phyloP scores from a whole-genome alignment of 257 asterid genomes.

The Solanum pimpinellifolium region DNA sequence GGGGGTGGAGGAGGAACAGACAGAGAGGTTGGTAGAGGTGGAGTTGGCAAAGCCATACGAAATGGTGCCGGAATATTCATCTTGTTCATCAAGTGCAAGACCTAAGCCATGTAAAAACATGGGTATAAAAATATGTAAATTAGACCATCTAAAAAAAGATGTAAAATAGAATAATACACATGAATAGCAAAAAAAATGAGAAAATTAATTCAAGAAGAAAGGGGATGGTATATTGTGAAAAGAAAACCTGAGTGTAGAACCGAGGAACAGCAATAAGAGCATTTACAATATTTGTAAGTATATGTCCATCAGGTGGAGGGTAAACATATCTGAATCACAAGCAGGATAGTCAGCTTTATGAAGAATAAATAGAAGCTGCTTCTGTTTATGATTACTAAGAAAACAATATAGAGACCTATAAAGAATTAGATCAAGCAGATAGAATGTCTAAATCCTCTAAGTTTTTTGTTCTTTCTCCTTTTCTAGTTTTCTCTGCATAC shows the following conservation, averaged over 20 bases:
- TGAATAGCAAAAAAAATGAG: neutral
- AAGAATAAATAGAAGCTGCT: neutral
- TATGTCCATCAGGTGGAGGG: conserved; percentile 93
- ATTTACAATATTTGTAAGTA: conserved; percentile 82
- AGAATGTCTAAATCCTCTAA: neutral
- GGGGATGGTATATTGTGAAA: neutral
- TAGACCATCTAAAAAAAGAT: neutral
- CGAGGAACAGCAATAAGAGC: conserved; percentile 98
- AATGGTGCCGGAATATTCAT: conserved; percentile 98
- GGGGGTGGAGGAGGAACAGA: conserved; percentile 44
- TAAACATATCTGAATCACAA: conserved; percentile 63
- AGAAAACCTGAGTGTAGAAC: conserved; percentile 79
- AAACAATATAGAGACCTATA: neutral
- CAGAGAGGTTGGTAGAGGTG: conserved; percentile 58
- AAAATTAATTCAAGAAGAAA: neutral
- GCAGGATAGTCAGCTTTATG: neutral
- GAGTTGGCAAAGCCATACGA: conserved; percentile 82
- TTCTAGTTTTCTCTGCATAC: neutral
- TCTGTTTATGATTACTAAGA: neutral
- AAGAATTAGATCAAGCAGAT: neutral
- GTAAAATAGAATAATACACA: neutral
- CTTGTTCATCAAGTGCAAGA: conserved; percentile 97
- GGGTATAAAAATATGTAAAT: neutral
- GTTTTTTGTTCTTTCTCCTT: neutral
- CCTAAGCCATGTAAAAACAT: conserved; percentile 27